These are phyloP conservation scores for Camellia lanceoleosa DNA, from an alignment of 148 eudicot genomes.

Conservation along the genomic window DNA sequence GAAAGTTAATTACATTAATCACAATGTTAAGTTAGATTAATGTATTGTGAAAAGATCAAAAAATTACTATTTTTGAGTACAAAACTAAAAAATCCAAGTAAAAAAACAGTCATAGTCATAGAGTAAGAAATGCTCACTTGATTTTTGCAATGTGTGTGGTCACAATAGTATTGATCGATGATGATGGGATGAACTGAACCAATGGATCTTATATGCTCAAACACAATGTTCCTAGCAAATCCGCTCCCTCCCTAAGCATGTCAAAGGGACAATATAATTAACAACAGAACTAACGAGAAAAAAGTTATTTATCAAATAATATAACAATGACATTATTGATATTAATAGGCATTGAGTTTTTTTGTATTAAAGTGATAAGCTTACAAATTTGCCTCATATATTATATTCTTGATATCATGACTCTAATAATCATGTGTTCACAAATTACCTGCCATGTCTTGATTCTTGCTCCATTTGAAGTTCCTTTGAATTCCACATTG, in stretches of 20 bases:
- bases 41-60: not conserved
- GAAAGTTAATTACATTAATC: not conserved
- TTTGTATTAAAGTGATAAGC: not conserved
- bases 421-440: not conserved
- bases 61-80: too few relatives aligned
- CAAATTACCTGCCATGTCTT: slow-evolving; percentile 22
- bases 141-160: slow-evolving; percentile 1
- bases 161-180: slow-evolving; percentile 36
- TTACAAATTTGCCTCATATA: not conserved
- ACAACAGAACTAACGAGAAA: too few relatives aligned
- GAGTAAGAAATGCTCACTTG: slow-evolving; percentile 2
- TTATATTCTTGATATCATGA: not conserved
- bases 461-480: slow-evolving; percentile 21
- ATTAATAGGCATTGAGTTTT: too few relatives aligned
- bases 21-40: not conserved
- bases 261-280: too few relatives aligned
- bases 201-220: slow-evolving; percentile 15
- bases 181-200: slow-evolving; percentile 15
- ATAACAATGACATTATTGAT: too few relatives aligned
- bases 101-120: not conserved
- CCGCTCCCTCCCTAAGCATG: slow-evolving; percentile 35
- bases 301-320: too few relatives aligned
- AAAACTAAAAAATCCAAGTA: not conserved
- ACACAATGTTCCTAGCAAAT: slow-evolving; percentile 24
- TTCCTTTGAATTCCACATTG: slow-evolving; percentile 13